Evolutionary conservation across 768 basidiomycete species (phyloP), one percentile per base, ranked within the genome.

Genomic region (Wakefieldia striispora): DNA sequence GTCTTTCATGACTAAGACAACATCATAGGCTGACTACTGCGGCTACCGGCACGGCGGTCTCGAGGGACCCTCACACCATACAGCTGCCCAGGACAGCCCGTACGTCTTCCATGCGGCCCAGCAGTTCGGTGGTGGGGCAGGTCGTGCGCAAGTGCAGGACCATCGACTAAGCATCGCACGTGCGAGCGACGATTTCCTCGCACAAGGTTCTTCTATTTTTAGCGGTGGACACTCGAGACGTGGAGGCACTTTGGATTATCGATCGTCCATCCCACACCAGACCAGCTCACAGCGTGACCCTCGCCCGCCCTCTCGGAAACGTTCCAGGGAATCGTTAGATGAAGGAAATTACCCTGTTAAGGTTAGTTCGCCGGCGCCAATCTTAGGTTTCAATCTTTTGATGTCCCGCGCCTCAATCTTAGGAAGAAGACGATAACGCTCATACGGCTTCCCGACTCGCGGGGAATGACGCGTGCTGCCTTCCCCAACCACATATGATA

Each of bases 181-280:
- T 20, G 68, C 62, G 4, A 68, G 68, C 48, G 66, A 68, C 53
- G 57, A 49, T 31, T 68, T 68, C 55, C 66, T 66, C 24, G 56
- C 66, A 24, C 64, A 66, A 44, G 68, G 51, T 19, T 68, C 68
- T 0, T 64, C 66, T 6, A 54, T 70, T 47, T 64, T 63, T 40
- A 62, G 53, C 19, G 66, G 59, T 14, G 58, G 57, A 4, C 50
- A 56, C 47, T 53, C 59, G 39, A 60, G 57, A 50, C 59, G 54
- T 39, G 53, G 38, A 40, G 46, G 47, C 29, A 46, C 50, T 17
- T 19, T 64, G 35, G 62, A 62, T 11, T 56, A 55, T 44, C 51
- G 47, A 8, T 29, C 53, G 17, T 38, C 59, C 35, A 21, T 55
- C 14, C 49, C 49, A 39, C 54, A 45, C 17, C 66, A 49, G 8